phyloP scores from a whole-genome alignment of 371 early-diverging fungal species.

The Dichotomocladium elegans region DNA sequence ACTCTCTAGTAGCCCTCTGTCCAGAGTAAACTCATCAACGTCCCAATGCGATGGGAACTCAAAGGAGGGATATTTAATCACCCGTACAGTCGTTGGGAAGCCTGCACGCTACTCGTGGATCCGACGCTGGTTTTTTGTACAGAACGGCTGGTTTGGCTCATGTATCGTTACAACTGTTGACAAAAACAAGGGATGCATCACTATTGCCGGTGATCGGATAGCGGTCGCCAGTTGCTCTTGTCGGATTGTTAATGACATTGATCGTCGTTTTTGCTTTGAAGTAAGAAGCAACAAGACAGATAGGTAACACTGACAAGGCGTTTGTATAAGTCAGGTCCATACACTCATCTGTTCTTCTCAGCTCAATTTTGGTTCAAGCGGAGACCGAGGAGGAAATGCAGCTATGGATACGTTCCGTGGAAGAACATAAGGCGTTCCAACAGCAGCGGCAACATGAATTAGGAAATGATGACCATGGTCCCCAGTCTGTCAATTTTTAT shows the following conservation, averaged over 20 bases:
- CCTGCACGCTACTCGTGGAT: conserved; percentile 40
- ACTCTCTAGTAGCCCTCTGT: background rate
- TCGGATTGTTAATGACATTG: conserved; percentile 44
- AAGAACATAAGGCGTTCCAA: conserved; percentile 38
- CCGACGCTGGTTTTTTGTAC: conserved; percentile 56
- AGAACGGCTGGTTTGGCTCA: conserved; percentile 53
- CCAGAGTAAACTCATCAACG: background rate
- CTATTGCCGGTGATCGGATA: conserved; percentile 42
- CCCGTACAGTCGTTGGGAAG: conserved; percentile 20
- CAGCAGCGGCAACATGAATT: background rate
- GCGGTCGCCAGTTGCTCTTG: conserved; percentile 43
- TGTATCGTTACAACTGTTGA: conserved; percentile 43
- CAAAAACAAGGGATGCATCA: conserved; percentile 52
- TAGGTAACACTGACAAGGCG: too few species aligned
- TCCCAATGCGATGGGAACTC: background rate
- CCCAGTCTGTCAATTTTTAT: too few species aligned
- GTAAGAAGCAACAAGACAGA: conserved; percentile 15
- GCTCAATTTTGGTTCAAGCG: conserved; percentile 53
- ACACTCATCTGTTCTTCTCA: conserved; percentile 12
- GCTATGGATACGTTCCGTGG: conserved; percentile 56
- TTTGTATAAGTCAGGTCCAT: too few species aligned
- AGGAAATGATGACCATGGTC: background rate
- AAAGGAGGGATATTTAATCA: conserved; percentile 37
- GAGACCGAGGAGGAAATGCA: conserved; percentile 67
- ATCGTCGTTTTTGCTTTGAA: conserved; percentile 72